Evolutionary conservation across 306 rosid genomes (phyloP).

Genomic region (Cajanus cajan): DNA sequence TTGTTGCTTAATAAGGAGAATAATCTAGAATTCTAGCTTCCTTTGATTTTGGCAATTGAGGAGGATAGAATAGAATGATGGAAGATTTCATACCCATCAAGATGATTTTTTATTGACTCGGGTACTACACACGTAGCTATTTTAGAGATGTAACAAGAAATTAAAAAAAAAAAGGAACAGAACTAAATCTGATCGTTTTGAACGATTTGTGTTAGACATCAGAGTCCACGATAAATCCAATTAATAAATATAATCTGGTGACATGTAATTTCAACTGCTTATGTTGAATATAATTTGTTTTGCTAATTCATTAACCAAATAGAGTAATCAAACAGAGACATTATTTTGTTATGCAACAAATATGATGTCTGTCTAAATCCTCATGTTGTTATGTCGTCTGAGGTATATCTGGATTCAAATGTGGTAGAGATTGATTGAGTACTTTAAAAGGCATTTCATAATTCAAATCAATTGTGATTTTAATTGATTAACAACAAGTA

Average conservation of each 20-base stretch:
- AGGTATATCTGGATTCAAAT: too few species aligned
- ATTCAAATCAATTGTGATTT: too few species aligned
- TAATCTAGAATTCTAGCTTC: conserved; percentile 26
- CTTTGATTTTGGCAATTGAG: conserved; percentile 6
- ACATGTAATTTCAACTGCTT: conserved; percentile 27
- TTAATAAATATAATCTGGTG: not conserved
- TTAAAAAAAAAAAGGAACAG: not conserved
- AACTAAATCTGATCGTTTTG: not conserved
- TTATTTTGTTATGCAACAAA: not conserved
- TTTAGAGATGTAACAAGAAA: conserved; percentile 11
- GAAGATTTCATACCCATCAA: not conserved
- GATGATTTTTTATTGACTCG: conserved; percentile 2
- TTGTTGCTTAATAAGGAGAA: conserved; percentile 32
- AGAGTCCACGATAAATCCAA: not conserved
- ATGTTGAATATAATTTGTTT: conserved; percentile 23
- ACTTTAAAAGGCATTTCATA: too few species aligned
- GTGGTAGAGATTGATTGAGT: too few species aligned
- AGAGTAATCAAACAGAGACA: conserved; percentile 18
- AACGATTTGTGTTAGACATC: conserved; percentile 8
- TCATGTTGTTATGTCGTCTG: too few species aligned
- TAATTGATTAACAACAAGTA: too few species aligned
- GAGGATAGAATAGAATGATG: conserved; percentile 11
- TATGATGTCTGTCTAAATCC: not conserved
- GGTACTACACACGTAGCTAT: not conserved
- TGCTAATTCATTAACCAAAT: conserved; percentile 16